Evolutionary conservation across 208 protist species (phyloP).

Genomic region (Histomonas meleagridis): DNA sequence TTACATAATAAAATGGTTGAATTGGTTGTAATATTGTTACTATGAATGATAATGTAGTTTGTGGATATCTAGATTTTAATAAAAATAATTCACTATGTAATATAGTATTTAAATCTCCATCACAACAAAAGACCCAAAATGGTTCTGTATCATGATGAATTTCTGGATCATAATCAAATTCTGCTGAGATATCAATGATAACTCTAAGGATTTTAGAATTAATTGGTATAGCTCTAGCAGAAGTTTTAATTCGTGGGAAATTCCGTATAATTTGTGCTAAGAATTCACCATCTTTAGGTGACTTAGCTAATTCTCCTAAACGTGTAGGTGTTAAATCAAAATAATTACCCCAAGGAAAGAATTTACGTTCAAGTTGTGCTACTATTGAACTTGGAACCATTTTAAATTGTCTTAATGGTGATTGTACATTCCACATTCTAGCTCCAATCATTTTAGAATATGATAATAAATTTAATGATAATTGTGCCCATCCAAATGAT

Average conservation of each 20-base stretch:
- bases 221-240: slow-evolving; percentile 78
- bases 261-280: slow-evolving; percentile 71
- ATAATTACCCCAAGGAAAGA: slow-evolving; percentile 80
- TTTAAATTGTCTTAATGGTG: slow-evolving; percentile 58
- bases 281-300: slow-evolving; percentile 65
- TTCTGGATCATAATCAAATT: slow-evolving; percentile 78
- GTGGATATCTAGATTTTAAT: slow-evolving; percentile 61
- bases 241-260: slow-evolving; percentile 78
- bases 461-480: slow-evolving; percentile 69
- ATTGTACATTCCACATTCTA: slow-evolving; percentile 83
- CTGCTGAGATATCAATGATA: slow-evolving; percentile 78
- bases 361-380: slow-evolving; percentile 75
- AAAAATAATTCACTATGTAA: slow-evolving; percentile 84
- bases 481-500: slow-evolving; percentile 78
- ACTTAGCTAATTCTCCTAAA: slow-evolving; percentile 73
- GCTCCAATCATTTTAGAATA: slow-evolving; percentile 83
- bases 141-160: slow-evolving; percentile 70
- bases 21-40: slow-evolving; percentile 70
- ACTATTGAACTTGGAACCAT: slow-evolving; percentile 57
- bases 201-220: slow-evolving; percentile 77
- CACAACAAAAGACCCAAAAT: slow-evolving; percentile 78
- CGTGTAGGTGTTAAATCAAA: slow-evolving; percentile 73
- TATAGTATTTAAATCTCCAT: slow-evolving; percentile 59
- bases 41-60: slow-evolving; percentile 70
- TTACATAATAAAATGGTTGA: slow-evolving; percentile 72